Evolutionary conservation across 352 stramenopile species (phyloP).

Genomic region (Aphanomyces cochlioides): DNA sequence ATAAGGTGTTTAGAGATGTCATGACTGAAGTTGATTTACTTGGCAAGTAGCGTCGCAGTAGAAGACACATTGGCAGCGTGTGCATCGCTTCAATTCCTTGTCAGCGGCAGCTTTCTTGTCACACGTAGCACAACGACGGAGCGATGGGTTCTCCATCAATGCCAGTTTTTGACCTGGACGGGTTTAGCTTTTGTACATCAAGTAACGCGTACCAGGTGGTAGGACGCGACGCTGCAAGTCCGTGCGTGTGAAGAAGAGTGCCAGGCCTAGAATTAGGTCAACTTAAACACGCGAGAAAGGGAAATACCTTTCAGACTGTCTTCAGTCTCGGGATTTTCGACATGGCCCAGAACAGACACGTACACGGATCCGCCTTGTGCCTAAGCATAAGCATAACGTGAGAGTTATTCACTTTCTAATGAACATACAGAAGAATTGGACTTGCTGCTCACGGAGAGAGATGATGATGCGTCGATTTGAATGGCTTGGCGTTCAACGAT

Average conservation of each 20-base stretch:
- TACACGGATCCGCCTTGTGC: conserved; percentile 28
- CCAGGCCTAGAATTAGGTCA: conserved; percentile 45
- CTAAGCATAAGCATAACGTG: background rate
- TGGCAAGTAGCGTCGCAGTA: conserved; percentile 76
- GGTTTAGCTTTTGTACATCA: background rate
- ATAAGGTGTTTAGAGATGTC: conserved; percentile 2
- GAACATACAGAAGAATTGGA: conserved; percentile 18
- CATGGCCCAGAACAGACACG: conserved; percentile 25
- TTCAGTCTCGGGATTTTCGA: conserved; percentile 25
- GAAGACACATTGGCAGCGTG: conserved; percentile 79
- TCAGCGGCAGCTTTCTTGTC: conserved; percentile 63
- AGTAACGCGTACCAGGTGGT: conserved; percentile 32
- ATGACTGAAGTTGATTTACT: background rate
- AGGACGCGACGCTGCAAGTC: conserved; percentile 75
- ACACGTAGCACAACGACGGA: conserved; percentile 70
- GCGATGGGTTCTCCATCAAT: conserved; percentile 61
- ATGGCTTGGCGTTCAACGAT: conserved; percentile 74
- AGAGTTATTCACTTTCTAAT: background rate
- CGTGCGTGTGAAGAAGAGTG: conserved; percentile 70
- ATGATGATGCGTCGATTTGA: conserved; percentile 54
- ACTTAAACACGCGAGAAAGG: background rate
- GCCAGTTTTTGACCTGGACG: conserved; percentile 53
- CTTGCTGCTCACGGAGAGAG: conserved; percentile 24
- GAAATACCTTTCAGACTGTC: conserved; percentile 23
- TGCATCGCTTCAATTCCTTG: conserved; percentile 72